phyloP scores from a whole-genome alignment of 2,329 filamentous ascomycete species.

The Diaporthe vexans region DNA sequence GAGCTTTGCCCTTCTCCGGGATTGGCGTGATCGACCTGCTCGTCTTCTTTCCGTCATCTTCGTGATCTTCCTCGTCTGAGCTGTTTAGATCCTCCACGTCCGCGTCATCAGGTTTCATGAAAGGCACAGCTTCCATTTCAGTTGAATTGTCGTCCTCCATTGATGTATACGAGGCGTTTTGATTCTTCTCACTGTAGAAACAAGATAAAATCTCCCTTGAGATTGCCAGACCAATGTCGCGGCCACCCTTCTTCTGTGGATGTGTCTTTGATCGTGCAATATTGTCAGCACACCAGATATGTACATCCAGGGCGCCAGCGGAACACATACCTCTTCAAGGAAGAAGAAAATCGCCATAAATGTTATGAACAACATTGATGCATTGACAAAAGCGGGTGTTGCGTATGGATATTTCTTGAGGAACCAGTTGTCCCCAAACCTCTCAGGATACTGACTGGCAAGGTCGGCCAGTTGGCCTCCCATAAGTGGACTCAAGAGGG shows the following conservation, averaged over 20 bases:
- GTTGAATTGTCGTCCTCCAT: slow-evolving; percentile 6
- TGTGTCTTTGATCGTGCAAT: slow-evolving; percentile 5
- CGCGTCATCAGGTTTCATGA: background rate
- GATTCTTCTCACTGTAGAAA: background rate
- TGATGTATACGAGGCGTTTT: background rate
- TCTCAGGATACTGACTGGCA: background rate
- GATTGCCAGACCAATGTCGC: background rate
- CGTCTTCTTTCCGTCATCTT: background rate
- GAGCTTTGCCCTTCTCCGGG: background rate
- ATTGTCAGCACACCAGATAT: background rate
- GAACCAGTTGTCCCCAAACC: slow-evolving; percentile 10
- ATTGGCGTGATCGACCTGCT: too few species aligned
- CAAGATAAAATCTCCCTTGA: slow-evolving; percentile 2
- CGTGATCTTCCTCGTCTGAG: slow-evolving; percentile 3
- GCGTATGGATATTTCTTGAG: slow-evolving; percentile 10
- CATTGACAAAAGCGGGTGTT: slow-evolving; percentile 28
- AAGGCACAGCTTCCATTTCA: slow-evolving; percentile 23
- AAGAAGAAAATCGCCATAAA: slow-evolving; percentile 20
- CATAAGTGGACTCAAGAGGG: slow-evolving; percentile 18
- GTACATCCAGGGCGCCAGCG: background rate
- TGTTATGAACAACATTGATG: slow-evolving; percentile 20
- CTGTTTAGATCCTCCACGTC: background rate
- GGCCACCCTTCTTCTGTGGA: background rate
- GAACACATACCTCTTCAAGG: slow-evolving; percentile 23
- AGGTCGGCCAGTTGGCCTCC: slow-evolving; percentile 26